Conservation (phyloP, 176 grass and related monocot genomes). For the Rhynchospora breviuscula region DNA sequence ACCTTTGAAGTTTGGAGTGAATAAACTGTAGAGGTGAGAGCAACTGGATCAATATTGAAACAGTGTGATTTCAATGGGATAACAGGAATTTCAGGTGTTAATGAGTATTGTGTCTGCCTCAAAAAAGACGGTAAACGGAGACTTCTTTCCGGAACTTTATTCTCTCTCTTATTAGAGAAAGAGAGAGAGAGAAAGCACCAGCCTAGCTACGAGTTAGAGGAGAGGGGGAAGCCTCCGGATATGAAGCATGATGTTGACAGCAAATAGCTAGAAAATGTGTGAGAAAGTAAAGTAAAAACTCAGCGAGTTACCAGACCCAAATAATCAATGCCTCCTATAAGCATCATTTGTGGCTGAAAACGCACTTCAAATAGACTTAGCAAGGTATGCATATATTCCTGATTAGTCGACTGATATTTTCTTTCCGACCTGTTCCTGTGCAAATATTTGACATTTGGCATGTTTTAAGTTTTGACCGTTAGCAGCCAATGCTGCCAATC, state of each 20-base stretch:
- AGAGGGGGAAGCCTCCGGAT: conserved; percentile 8
- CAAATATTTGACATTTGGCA: background rate
- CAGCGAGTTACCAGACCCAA: background rate
- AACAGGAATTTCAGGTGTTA: conserved; percentile 21
- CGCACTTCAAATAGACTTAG: background rate
- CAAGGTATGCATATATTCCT: background rate
- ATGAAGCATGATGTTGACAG: conserved; percentile 16
- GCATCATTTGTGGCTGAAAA: background rate
- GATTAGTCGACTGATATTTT: background rate
- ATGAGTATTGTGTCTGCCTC: conserved; percentile 13
- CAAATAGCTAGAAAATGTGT: background rate
- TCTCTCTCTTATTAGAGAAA: background rate
- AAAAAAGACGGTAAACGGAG: conserved; percentile 9
- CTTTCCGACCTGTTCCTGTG: background rate
- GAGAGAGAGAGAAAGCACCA: background rate
- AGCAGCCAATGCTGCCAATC: background rate
- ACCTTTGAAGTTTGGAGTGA: background rate
- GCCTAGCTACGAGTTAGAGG: background rate
- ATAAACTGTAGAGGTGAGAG: conserved; percentile 13
- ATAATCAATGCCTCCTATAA: background rate
- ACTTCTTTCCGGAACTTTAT: background rate
- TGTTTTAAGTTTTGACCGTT: background rate
- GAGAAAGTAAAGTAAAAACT: conserved; percentile 1
- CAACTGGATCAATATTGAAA: background rate
- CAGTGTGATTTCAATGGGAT: conserved; percentile 16